Conservation (phyloP, 106 monocot species). For the Acanthochlamys bracteata region DNA sequence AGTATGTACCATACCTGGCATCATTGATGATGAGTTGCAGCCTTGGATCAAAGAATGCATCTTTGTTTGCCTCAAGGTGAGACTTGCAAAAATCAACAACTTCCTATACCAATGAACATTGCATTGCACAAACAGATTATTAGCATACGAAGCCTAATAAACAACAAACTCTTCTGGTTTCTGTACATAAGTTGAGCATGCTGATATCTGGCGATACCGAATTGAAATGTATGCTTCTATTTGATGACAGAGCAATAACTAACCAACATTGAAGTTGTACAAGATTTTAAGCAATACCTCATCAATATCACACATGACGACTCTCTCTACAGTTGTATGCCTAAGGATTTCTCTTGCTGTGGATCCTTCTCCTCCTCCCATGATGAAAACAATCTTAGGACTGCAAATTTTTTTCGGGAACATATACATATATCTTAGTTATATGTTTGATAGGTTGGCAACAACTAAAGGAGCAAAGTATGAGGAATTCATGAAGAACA, state of each 20-base stretch:
- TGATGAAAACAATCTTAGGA: constrained; percentile 32
- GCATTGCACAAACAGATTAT: background rate
- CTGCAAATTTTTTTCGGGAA: constrained; percentile 7
- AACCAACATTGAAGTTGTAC: too few relatives aligned
- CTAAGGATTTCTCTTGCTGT: constrained; percentile 38
- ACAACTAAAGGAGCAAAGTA: too few relatives aligned
- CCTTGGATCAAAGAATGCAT: constrained; percentile 30
- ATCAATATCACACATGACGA: constrained; percentile 50
- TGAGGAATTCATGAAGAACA: too few relatives aligned
- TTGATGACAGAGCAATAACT: too few relatives aligned
- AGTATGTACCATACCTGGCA: constrained; percentile 21
- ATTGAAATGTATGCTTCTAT: too few relatives aligned
- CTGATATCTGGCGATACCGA: too few relatives aligned
- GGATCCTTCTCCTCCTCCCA: constrained; percentile 47
- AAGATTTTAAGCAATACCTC: constrained; percentile 11
- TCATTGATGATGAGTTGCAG: constrained; percentile 38
- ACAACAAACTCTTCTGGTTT: background rate
- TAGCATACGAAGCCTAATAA: background rate
- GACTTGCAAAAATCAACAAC: constrained; percentile 48
- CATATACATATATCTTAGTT: too few relatives aligned
- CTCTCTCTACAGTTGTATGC: constrained; percentile 29
- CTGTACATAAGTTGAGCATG: too few relatives aligned
- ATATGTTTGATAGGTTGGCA: too few relatives aligned
- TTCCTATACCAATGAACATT: constrained; percentile 21
- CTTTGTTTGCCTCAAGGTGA: constrained; percentile 23